A percentile compares a stretch with the other conserved stretches of the same genome.
phyloP scores from a whole-genome alignment of 345 rosid species.

The Pugionium dolabratum region DNA sequence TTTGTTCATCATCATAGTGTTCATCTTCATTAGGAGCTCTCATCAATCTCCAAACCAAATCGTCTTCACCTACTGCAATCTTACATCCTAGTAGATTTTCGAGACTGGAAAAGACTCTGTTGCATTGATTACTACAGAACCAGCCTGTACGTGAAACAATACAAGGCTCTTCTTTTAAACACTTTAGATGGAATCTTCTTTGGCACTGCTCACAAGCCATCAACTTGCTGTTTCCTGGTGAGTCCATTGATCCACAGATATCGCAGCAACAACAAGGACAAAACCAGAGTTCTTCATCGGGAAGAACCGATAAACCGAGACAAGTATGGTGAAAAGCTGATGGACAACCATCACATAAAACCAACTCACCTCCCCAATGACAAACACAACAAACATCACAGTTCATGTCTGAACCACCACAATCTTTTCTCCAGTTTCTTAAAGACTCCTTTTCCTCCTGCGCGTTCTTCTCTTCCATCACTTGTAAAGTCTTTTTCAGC shows the following conservation, averaged over 20 bases:
- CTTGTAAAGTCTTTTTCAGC: constrained; percentile 9
- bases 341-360: constrained; percentile 64
- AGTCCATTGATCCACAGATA: constrained; percentile 45
- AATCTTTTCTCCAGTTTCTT: constrained; percentile 11
- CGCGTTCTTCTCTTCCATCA: constrained; percentile 1
- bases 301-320: constrained; percentile 53
- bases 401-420: constrained; percentile 4
- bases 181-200: constrained; percentile 52
- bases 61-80: constrained; percentile 41
- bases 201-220: constrained; percentile 61
- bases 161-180: constrained; percentile 41
- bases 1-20: constrained; percentile 39
- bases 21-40: constrained; percentile 41
- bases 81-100: constrained; percentile 53
- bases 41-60: constrained; percentile 64
- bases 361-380: constrained; percentile 52
- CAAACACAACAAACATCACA: constrained; percentile 48
- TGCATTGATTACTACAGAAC: constrained; percentile 65
- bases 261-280: constrained; percentile 76
- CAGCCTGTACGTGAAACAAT: constrained; percentile 28
- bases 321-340: constrained; percentile 52
- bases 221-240: constrained; percentile 7
- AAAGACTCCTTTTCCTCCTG: constrained; percentile 8
- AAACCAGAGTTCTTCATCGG: constrained; percentile 66
- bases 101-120: constrained; percentile 40